phyloP scores from a whole-genome alignment of 1,284 basidiomycete genomes.

The Leccinum solheimii region DNA sequence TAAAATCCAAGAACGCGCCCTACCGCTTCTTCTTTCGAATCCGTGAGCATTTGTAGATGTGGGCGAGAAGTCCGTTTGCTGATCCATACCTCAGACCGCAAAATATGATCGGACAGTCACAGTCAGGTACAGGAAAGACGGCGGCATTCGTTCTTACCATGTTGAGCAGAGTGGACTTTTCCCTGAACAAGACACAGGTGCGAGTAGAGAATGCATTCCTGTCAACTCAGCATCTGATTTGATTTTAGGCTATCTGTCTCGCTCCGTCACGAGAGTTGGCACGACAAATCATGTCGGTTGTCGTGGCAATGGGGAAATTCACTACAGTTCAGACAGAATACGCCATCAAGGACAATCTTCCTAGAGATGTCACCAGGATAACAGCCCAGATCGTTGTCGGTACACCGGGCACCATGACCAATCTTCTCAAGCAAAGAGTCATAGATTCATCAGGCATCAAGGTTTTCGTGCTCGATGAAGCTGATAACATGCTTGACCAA shows the following conservation, averaged over 20 bases:
- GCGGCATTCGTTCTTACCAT: slow-evolving; percentile 98
- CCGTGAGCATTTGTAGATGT: slow-evolving; percentile 58
- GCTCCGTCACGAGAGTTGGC: slow-evolving; percentile 97
- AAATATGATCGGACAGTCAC: slow-evolving; percentile 99
- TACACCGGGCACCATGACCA: slow-evolving; percentile 93
- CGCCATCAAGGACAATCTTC: slow-evolving; percentile 87
- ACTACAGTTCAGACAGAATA: slow-evolving; percentile 91
- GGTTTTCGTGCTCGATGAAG: slow-evolving; percentile 97
- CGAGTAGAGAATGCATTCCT: slow-evolving; percentile 16
- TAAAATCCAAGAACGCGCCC: slow-evolving; percentile 97
- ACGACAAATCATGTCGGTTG: slow-evolving; percentile 96
- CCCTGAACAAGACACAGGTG: slow-evolving; percentile 82
- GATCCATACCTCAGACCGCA: slow-evolving; percentile 62
- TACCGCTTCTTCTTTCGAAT: slow-evolving; percentile 88
- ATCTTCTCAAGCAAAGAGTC: slow-evolving; percentile 73
- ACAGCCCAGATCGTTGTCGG: slow-evolving; percentile 93
- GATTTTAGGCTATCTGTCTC: slow-evolving; percentile 79
- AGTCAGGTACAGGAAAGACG: slow-evolving; percentile 99
- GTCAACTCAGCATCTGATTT: slow-evolving; percentile 7
- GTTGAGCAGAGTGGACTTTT: slow-evolving; percentile 92
- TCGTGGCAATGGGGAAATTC: slow-evolving; percentile 94
- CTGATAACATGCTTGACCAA: slow-evolving; percentile 98
- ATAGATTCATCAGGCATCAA: slow-evolving; percentile 83
- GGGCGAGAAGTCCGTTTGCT: not conserved
- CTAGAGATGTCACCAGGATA: slow-evolving; percentile 67